A percentile compares a stretch with the other conserved stretches of the same genome.
Conservation (phyloP, 345 rosid genomes). For the Limnanthes douglasii region DNA sequence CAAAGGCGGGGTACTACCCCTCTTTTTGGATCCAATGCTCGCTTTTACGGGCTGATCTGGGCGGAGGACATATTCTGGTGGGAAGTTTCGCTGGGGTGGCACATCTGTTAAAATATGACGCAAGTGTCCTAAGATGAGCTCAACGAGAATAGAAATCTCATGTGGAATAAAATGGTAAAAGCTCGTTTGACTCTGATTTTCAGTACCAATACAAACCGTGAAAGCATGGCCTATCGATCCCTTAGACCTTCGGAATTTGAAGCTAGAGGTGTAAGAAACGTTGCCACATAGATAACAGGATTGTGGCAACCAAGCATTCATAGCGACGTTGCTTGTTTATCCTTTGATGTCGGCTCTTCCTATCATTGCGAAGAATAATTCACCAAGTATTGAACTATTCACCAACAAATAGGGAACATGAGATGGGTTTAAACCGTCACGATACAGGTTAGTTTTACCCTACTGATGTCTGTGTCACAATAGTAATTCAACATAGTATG, state of each 20-base stretch:
- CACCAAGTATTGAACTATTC: constrained; percentile 12
- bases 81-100: too few species aligned
- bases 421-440: constrained; percentile 11
- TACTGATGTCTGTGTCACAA: constrained; percentile 8
- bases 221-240: too few species aligned
- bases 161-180: too few species aligned
- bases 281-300: constrained; percentile 13
- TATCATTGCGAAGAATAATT: constrained; percentile 11
- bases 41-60: too few species aligned
- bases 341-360: constrained; percentile 14
- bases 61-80: too few species aligned
- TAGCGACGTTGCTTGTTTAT: constrained; percentile 17
- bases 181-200: too few species aligned
- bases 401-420: constrained; percentile 13
- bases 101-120: too few species aligned
- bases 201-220: too few species aligned
- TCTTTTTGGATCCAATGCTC: too few species aligned
- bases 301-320: constrained; percentile 18
- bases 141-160: too few species aligned
- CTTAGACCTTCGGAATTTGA: not conserved
- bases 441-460: constrained; percentile 13
- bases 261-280: constrained; percentile 13
- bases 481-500: constrained; percentile 16
- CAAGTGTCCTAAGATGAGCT: too few species aligned
- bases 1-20: too few species aligned